Evolutionary conservation across 106 monocot species (phyloP).

Genomic region (Apostasia ramifera): DNA sequence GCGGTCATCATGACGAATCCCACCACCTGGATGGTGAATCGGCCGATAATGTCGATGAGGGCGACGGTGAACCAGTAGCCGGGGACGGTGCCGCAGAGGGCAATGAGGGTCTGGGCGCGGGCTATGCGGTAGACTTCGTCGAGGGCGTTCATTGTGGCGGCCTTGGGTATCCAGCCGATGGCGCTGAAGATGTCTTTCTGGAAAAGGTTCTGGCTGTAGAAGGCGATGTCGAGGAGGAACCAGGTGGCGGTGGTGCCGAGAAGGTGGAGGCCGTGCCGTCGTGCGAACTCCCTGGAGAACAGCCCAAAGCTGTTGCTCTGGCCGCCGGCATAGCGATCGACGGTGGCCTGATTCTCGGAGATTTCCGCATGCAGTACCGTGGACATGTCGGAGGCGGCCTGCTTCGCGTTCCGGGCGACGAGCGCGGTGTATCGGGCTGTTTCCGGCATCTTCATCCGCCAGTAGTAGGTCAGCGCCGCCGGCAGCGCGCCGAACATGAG

Average conservation of each 20-base stretch:
- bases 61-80: constrained; percentile 29
- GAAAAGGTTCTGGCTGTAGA: constrained; percentile 20
- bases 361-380: constrained; percentile 14
- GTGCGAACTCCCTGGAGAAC: constrained; percentile 15
- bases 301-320: constrained; percentile 10
- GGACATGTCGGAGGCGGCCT: constrained; percentile 19
- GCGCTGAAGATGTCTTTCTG: constrained; percentile 18
- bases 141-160: constrained; percentile 17
- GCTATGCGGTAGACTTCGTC: constrained; percentile 23
- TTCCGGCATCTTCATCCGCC: constrained; percentile 21
- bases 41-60: constrained; percentile 10
- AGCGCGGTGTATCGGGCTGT: constrained; percentile 21
- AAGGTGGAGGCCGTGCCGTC: constrained; percentile 17
- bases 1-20: constrained; percentile 19
- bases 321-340: not conserved
- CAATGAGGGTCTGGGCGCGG: constrained; percentile 14
- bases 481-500: constrained; percentile 17
- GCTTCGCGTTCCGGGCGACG: constrained; percentile 14
- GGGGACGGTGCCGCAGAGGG: constrained; percentile 22
- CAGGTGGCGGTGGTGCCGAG: constrained; percentile 14
- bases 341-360: not conserved
- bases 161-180: constrained; percentile 14
- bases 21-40: constrained; percentile 15
- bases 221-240: constrained; percentile 25
- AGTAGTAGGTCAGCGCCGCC: constrained; percentile 18